These are phyloP conservation scores for Torulaspora globosa DNA, from an alignment of 1,139 yeast species.

Conservation along the genomic window DNA sequence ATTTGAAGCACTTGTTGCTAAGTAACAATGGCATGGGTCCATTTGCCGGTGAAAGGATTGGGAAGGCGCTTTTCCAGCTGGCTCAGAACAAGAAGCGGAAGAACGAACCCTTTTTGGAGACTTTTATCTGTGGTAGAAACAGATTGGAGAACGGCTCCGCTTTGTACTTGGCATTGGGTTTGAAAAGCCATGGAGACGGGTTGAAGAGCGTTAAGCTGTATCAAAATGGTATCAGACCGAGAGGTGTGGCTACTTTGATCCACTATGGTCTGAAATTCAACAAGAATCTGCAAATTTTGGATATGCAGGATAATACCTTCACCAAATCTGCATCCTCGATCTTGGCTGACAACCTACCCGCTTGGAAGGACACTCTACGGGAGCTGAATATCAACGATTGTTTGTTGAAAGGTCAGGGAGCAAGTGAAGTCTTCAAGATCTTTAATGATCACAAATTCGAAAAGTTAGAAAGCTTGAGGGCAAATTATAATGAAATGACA, in stretches of 20 bases:
- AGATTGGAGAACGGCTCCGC: conserved; percentile 92
- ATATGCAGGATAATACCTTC: conserved; percentile 92
- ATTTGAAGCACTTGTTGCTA: conserved; percentile 78
- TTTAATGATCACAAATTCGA: conserved; percentile 42
- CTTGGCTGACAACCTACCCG: conserved; percentile 54
- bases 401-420: conserved; percentile 74
- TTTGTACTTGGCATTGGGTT: conserved; percentile 68
- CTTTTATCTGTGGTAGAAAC: conserved; percentile 94
- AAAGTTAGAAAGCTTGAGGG: conserved; percentile 54
- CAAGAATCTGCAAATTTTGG: conserved; percentile 61
- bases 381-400: conserved; percentile 90
- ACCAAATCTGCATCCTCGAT: conserved; percentile 79
- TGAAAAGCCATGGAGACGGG: conserved; percentile 63
- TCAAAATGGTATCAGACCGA: conserved; percentile 96
- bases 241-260: conserved; percentile 75
- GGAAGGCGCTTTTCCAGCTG: conserved; percentile 71
- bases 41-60: conserved; percentile 91
- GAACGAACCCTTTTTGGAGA: conserved; percentile 50
- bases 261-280: conserved; percentile 65
- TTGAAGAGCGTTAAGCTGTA: conserved; percentile 74
- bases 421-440: conserved; percentile 49
- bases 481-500: conserved; percentile 89
- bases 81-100: conserved; percentile 57
- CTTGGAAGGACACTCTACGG: conserved; percentile 52
- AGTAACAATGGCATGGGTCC: conserved; percentile 98